Base-by-base conservation (phyloP, 257 asterid genomes). In the Ilex asprella region DNA sequence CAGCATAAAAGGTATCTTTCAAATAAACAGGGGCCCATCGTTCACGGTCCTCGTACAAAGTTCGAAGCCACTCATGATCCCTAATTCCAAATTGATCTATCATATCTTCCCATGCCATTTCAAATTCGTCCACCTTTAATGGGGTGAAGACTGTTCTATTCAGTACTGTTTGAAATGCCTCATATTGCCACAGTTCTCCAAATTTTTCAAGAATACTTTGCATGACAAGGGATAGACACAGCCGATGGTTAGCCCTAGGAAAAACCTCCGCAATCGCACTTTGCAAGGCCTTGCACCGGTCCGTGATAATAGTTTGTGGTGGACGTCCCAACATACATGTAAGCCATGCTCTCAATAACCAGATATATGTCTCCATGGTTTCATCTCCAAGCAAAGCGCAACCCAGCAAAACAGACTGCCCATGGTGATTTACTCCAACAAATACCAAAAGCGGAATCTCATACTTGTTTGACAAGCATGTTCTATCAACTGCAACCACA, bases 81-180 rank as follows among this genome's bases (percentile, higher is more conserved):
- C 53, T 66, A 15, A 79, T 29, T 10, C 58, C 65, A 61, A 79
- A 82, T 56, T 69, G 84, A 5, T 68, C 75, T 57, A 70, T 60
- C 88, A 79, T 82, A 65, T 77, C 84, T 60, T 72, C 82, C 86
- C 88, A 82, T 15, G 75, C 75, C 61, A 64, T 63, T 73, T 79
- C 88, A 50, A 82, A 82, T 66, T 79, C 82, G 49, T 82, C 86
- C 16, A 70, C 68, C 59, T 75, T 82, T 60, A 61, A 60, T 7
- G 82, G 72, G 53, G 30, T 55, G 72, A 72, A 66, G 32, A 82
- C 82, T 13, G 78, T 73, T 77, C 77, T 67, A 51, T 67, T 73
- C 58, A 79, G 65, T 55, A 79, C 35, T 51, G 66, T 50, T 16
- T 35, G 80, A 64, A 82, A 74, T 16, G 69, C 29, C 62, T 68